Evolutionary conservation across 257 asterid species (phyloP), one percentile per base, ranked within the genome.

Genomic region (Solanum pennellii): DNA sequence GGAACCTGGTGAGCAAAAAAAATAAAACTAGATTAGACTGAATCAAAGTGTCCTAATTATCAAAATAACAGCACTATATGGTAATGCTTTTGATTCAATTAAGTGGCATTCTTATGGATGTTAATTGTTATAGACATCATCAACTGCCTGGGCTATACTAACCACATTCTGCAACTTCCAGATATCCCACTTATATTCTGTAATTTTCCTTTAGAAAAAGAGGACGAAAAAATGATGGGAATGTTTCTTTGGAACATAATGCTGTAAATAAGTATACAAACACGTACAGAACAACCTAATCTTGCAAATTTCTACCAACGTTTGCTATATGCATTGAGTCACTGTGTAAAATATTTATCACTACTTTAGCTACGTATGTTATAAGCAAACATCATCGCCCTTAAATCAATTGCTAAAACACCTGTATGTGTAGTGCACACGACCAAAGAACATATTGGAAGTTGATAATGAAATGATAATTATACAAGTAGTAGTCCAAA

Each of bases 1-100:
- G 87, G 99, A 97, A 74, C 99, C 99, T 96, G 87, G 35, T 82
- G 33, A 72, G 76, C 76, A 71, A 88, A 87, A 75, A 75, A 88
- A 65, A 87, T 56, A 87, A 39, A 82, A 20, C 74, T 37, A 80
- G 49, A 89, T 83, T 86, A 91, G 90, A 69, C 7, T 8, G 66
- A 60, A 20, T 79, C 29, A 13, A 68, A 37, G 85, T 20, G 68
- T 31, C 21, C 31, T 49, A 82, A 18, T 18, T 49, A 82, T 82
- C 31, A 5, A 20, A 47, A 47, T 80, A 47, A 49, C 20, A 82
- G 45, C 31, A 29, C 20, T 80, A 47, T 49, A 29, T 47, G 68
- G 68, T 10, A 47, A 80, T 41, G 65, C 18, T 45, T 79, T 79
- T 27, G 8, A 31, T 82, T 80, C 69, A 49, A 45, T 9, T 27